Conservation (phyloP, 2,329 filamentous ascomycete species). For the Penicillium sp. region DNA sequence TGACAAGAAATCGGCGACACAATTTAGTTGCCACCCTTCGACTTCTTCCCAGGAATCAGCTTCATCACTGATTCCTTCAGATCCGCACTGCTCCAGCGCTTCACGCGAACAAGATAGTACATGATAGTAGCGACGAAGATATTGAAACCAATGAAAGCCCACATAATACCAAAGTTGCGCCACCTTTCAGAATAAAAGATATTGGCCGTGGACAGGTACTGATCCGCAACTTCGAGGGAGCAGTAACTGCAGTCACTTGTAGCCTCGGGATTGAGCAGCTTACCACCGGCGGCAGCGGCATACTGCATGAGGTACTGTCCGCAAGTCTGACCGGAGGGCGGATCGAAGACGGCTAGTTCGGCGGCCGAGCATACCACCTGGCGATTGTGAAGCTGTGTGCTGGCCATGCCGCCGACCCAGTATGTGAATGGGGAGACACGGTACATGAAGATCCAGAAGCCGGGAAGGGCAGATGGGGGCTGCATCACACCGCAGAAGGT, state of each 20-base stretch:
- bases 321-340: conserved; percentile 52
- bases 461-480: conserved; percentile 54
- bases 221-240: conserved; percentile 28
- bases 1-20: background rate
- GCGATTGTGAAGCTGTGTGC: conserved; percentile 60
- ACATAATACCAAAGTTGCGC: conserved; percentile 60
- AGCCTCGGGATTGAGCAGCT: conserved; percentile 44
- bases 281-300: conserved; percentile 45
- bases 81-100: conserved; percentile 17
- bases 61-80: conserved; percentile 12
- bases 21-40: conserved; percentile 6
- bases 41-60: conserved; percentile 11
- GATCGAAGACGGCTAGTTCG: conserved; percentile 59
- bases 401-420: conserved; percentile 55
- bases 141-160: conserved; percentile 52
- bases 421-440: conserved; percentile 49
- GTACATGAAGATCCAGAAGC: conserved; percentile 60
- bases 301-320: conserved; percentile 49
- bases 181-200: conserved; percentile 52
- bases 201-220: conserved; percentile 36
- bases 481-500: conserved; percentile 63
- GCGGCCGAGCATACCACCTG: conserved; percentile 57
- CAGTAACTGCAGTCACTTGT: conserved; percentile 47
- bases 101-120: conserved; percentile 34
- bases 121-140: conserved; percentile 42